phyloP scores from a whole-genome alignment of 192 early-diverging fungal genomes.

The Coemansia sp. region DNA sequence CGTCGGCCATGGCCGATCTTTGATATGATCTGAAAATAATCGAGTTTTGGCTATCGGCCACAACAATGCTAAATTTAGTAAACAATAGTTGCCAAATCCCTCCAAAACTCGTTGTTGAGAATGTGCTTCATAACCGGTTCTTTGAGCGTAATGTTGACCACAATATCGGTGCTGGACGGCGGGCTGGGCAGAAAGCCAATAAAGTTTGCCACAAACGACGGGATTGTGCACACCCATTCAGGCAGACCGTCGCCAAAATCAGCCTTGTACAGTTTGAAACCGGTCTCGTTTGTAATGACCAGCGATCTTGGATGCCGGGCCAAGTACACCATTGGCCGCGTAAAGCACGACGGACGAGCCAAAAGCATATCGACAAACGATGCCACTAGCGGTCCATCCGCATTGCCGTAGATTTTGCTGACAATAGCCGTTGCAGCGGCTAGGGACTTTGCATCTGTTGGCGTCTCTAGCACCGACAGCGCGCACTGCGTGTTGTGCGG shows the following conservation, averaged over 20 bases:
- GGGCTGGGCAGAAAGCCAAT: constrained; percentile 48
- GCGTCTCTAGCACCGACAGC: constrained; percentile 28
- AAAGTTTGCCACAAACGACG: constrained; percentile 52
- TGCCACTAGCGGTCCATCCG: constrained; percentile 35
- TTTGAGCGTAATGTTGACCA: constrained; percentile 46
- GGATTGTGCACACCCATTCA: constrained; percentile 46
- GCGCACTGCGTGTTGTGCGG: constrained; percentile 38
- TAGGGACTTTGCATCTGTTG: constrained; percentile 14
- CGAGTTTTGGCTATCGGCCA: background rate
- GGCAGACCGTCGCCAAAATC: constrained; percentile 48
- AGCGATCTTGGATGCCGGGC: constrained; percentile 27
- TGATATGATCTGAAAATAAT: background rate
- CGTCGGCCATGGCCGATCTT: background rate
- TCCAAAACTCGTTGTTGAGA: constrained; percentile 35
- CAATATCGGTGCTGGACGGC: constrained; percentile 32
- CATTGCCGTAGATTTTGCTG: constrained; percentile 17
- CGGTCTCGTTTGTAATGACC: constrained; percentile 40
- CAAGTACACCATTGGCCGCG: constrained; percentile 39
- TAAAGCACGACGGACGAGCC: constrained; percentile 32
- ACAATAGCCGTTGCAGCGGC: constrained; percentile 14
- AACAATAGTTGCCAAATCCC: constrained; percentile 33
- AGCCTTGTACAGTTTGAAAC: constrained; percentile 36
- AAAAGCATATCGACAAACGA: constrained; percentile 45
- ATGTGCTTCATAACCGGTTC: constrained; percentile 35
- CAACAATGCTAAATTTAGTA: constrained; percentile 12